These are phyloP conservation scores for Boechera retrofracta DNA, from an alignment of 345 rosid genomes.

Conservation along the genomic window DNA sequence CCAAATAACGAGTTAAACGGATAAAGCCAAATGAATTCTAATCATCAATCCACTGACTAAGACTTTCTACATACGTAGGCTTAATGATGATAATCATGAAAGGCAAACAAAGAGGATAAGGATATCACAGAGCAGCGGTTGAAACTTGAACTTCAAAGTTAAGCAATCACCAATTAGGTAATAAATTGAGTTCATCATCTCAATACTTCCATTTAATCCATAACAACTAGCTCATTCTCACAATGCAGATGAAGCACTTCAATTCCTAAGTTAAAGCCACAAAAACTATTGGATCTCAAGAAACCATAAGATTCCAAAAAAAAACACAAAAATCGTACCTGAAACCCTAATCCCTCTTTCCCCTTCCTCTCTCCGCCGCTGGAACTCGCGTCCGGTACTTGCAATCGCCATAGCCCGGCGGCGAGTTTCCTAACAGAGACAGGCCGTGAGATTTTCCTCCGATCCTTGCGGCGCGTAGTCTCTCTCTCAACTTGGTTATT, in stretches of 20 bases:
- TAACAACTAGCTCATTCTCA: neutral
- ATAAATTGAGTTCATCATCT: neutral
- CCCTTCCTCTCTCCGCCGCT: constrained; percentile 49
- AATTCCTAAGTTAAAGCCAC: neutral
- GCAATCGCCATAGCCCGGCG: constrained; percentile 89
- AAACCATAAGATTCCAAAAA: constrained; percentile 12
- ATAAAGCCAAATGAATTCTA: neutral
- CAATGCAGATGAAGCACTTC: neutral
- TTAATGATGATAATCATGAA: neutral
- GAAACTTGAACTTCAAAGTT: constrained; percentile 25
- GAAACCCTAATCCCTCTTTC: constrained; percentile 65
- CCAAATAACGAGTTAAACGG: neutral
- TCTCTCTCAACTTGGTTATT: constrained; percentile 37
- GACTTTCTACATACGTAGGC: constrained; percentile 5
- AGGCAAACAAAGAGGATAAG: constrained; percentile 8
- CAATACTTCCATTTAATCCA: neutral
- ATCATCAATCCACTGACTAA: neutral
- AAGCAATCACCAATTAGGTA: constrained; percentile 20
- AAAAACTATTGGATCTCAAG: constrained; percentile 34
- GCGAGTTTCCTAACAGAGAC: constrained; percentile 92
- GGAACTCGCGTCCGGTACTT: constrained; percentile 54
- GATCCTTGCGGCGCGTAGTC: constrained; percentile 46
- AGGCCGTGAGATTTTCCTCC: constrained; percentile 35
- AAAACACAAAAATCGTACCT: constrained; percentile 44
- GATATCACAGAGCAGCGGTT: neutral